A percentile compares a stretch with the other conserved stretches of the same genome.
Conservation (phyloP, 192 early-diverging fungal species). For the Thamnidium elegans region DNA sequence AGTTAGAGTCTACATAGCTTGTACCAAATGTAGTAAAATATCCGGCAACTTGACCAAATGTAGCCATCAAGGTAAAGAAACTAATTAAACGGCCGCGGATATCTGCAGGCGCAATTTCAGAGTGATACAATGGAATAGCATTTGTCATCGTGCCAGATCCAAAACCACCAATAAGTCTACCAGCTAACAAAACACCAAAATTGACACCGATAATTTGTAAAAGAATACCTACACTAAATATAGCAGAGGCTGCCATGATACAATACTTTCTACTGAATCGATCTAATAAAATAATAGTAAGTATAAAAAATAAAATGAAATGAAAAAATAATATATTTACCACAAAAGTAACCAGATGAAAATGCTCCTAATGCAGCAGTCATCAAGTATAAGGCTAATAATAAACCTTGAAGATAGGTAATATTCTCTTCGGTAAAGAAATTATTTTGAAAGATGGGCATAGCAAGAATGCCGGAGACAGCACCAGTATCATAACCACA, state of each 20-base stretch:
- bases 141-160: slow-evolving; percentile 37
- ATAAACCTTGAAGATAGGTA: slow-evolving; percentile 28
- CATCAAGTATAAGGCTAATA: slow-evolving; percentile 31
- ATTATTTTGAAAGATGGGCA: slow-evolving; percentile 10
- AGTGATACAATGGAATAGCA: slow-evolving; percentile 36
- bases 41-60: slow-evolving; percentile 71
- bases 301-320: background rate
- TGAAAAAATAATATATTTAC: slow-evolving; percentile 4
- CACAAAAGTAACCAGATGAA: slow-evolving; percentile 26
- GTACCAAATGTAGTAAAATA: slow-evolving; percentile 50
- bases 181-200: slow-evolving; percentile 37
- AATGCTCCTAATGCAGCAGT: slow-evolving; percentile 35
- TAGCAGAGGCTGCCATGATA: slow-evolving; percentile 58
- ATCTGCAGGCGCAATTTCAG: slow-evolving; percentile 67
- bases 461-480: slow-evolving; percentile 23
- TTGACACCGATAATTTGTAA: slow-evolving; percentile 63
- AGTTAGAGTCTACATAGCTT: slow-evolving; percentile 37
- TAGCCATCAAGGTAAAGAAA: slow-evolving; percentile 85
- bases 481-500: slow-evolving; percentile 37
- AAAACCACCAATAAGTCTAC: slow-evolving; percentile 33
- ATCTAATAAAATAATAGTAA: slow-evolving; percentile 12
- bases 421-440: slow-evolving; percentile 18
- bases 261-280: slow-evolving; percentile 61
- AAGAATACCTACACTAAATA: slow-evolving; percentile 72
- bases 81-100: slow-evolving; percentile 85